phyloP scores from a whole-genome alignment of 2,329 filamentous ascomycete species.

The Myriosclerotinia curreyana region DNA sequence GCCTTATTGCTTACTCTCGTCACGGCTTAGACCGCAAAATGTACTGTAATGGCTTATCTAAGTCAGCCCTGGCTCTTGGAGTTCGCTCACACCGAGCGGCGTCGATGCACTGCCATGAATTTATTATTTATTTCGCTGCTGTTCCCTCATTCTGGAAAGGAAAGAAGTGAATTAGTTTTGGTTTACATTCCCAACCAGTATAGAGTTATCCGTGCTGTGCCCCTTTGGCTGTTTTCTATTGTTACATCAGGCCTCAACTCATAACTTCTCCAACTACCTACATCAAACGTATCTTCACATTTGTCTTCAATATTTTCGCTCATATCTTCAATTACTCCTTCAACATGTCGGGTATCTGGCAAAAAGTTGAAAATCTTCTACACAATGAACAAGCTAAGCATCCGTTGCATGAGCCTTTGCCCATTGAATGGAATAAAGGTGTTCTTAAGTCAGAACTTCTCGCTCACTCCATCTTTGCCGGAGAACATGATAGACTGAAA shows the following conservation, averaged over 20 bases:
- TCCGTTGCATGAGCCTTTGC: neutral
- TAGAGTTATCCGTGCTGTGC: neutral
- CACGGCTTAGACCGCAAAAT: neutral
- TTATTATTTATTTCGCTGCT: neutral
- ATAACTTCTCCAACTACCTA: neutral
- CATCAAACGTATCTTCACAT: neutral
- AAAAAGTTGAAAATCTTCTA: constrained; percentile 12
- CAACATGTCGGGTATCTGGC: neutral
- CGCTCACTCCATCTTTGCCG: constrained; percentile 18
- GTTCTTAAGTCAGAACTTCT: constrained; percentile 18
- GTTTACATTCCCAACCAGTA: neutral
- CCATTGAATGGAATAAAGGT: constrained; percentile 16
- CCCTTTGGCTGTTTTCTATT: neutral
- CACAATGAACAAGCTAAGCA: constrained; percentile 6
- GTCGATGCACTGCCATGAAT: neutral
- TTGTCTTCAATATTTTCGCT: neutral
- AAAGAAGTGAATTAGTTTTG: constrained; percentile 1
- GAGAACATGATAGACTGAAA: neutral
- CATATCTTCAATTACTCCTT: neutral
- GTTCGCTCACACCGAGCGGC: neutral
- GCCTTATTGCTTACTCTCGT: constrained; percentile 3
- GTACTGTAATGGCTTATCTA: constrained; percentile 2
- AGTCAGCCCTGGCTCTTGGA: neutral
- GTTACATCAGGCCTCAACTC: neutral
- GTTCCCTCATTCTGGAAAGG: neutral